phyloP scores from a whole-genome alignment of 2,329 filamentous ascomycete genomes.

The Lojkania enalia region DNA sequence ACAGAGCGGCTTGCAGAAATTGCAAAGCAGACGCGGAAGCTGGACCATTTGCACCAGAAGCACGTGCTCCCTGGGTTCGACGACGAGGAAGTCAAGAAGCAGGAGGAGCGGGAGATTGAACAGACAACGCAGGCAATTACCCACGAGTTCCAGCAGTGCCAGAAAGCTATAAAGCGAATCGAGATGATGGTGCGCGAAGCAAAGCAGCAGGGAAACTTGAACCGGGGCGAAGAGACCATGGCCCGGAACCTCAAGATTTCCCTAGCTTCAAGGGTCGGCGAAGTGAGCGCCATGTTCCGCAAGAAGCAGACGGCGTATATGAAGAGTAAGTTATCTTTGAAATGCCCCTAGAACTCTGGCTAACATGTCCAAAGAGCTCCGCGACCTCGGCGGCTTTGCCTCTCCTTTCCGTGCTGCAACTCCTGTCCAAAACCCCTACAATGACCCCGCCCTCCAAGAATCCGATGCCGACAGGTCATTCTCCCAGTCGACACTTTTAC shows the following conservation, averaged over 20 bases:
- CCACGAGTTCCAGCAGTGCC: constrained; percentile 83
- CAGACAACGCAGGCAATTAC: constrained; percentile 88
- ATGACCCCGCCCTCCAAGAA: constrained; percentile 81
- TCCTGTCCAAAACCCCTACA: constrained; percentile 65
- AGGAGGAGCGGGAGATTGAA: constrained; percentile 90
- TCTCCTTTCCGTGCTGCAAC: constrained; percentile 52
- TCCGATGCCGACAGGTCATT: constrained; percentile 92
- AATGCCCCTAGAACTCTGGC: neutral
- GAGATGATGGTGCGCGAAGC: constrained; percentile 85
- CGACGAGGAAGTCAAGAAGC: constrained; percentile 84
- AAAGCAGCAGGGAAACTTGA: constrained; percentile 71
- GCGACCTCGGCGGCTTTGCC: constrained; percentile 51
- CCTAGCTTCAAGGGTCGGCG: constrained; percentile 83
- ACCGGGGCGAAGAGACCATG: constrained; percentile 88
- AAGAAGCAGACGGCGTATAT: constrained; percentile 98
- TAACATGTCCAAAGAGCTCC: constrained; percentile 42
- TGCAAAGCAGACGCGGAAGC: constrained; percentile 76
- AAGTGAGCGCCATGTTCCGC: constrained; percentile 86
- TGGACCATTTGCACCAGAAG: constrained; percentile 95
- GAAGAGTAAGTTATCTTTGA: constrained; percentile 66
- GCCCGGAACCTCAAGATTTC: constrained; percentile 94
- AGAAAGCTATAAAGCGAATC: constrained; percentile 83
- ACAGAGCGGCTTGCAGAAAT: constrained; percentile 79
- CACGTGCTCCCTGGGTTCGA: constrained; percentile 96
- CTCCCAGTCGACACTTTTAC: constrained; percentile 84